Percentiles rank a stretch among this genome's conserved stretches.
phyloP scores from a whole-genome alignment of 139 green algal genomes.

The Micractinium conductrix region DNA sequence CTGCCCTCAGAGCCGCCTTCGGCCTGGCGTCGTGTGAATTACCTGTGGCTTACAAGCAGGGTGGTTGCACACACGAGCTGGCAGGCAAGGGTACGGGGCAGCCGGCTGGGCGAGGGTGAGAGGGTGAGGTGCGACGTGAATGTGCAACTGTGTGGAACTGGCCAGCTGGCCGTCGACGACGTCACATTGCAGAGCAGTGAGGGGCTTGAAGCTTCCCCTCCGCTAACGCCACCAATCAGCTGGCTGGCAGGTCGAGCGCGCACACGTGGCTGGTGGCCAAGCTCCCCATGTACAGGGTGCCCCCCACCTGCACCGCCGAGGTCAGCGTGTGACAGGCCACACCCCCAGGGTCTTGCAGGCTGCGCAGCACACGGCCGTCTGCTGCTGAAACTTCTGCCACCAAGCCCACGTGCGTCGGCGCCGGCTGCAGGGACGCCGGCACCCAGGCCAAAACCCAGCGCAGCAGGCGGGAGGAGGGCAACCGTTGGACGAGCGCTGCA shows the following conservation, averaged over 20 bases:
- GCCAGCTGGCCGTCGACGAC: too few relatives aligned
- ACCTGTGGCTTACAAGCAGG: too few relatives aligned
- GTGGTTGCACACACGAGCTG: too few relatives aligned
- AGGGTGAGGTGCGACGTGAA: too few relatives aligned
- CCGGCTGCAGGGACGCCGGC: not conserved
- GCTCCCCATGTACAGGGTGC: conserved; percentile 6
- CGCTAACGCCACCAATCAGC: too few relatives aligned
- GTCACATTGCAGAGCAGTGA: too few relatives aligned
- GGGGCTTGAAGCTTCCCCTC: too few relatives aligned
- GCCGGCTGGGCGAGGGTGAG: too few relatives aligned
- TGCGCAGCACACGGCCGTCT: not conserved
- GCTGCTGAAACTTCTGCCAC: not conserved
- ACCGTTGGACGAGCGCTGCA: not conserved
- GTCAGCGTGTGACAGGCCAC: not conserved
- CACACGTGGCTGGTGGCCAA: not conserved
- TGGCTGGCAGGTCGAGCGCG: not conserved
- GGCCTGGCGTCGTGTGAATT: too few relatives aligned
- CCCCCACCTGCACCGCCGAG: not conserved
- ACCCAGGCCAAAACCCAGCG: not conserved
- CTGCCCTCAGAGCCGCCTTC: too few relatives aligned
- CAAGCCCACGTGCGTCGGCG: not conserved
- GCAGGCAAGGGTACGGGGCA: too few relatives aligned
- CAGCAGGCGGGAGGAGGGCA: not conserved
- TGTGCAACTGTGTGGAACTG: too few relatives aligned
- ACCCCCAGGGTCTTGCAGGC: not conserved